Evolutionary conservation across 192 early-diverging fungal species (phyloP).

Genomic region (Phlyctochytrium bullatum): DNA sequence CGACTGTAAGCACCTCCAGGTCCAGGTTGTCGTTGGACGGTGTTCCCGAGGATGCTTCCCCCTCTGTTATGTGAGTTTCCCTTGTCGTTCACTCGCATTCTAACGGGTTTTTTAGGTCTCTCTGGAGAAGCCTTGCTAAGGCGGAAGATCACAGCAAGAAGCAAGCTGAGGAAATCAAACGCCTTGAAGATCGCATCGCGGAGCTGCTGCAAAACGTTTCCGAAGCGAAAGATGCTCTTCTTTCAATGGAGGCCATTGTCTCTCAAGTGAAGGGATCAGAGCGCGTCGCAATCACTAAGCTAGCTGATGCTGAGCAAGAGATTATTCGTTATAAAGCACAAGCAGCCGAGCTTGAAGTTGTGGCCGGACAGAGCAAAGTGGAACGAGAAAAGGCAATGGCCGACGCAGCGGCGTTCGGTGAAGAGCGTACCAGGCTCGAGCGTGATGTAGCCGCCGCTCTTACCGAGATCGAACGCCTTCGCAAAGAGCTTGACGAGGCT

Average conservation of each 20-base stretch:
- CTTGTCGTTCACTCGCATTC: not conserved
- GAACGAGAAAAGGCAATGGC: too few relatives aligned
- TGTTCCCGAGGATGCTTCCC: not conserved
- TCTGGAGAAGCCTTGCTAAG: not conserved
- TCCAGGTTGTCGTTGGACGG: not conserved
- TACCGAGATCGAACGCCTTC: too few relatives aligned
- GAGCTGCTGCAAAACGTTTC: not conserved
- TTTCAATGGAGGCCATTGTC: not conserved
- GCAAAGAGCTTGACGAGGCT: too few relatives aligned
- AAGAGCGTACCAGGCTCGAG: too few relatives aligned
- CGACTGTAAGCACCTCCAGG: not conserved
- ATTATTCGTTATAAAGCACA: too few relatives aligned
- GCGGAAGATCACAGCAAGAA: not conserved
- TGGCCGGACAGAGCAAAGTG: too few relatives aligned
- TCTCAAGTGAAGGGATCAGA: not conserved
- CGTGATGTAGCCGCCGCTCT: too few relatives aligned
- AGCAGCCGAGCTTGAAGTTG: too few relatives aligned
- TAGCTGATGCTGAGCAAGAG: not conserved
- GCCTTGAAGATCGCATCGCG: not conserved
- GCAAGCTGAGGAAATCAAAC: not conserved
- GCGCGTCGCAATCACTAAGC: not conserved
- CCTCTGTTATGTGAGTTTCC: not conserved
- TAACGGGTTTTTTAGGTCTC: not conserved
- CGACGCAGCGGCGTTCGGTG: too few relatives aligned
- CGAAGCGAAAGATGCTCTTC: not conserved